Conservation (phyloP, 768 basidiomycete genomes). For the Pilatotrama ljubarskyi region DNA sequence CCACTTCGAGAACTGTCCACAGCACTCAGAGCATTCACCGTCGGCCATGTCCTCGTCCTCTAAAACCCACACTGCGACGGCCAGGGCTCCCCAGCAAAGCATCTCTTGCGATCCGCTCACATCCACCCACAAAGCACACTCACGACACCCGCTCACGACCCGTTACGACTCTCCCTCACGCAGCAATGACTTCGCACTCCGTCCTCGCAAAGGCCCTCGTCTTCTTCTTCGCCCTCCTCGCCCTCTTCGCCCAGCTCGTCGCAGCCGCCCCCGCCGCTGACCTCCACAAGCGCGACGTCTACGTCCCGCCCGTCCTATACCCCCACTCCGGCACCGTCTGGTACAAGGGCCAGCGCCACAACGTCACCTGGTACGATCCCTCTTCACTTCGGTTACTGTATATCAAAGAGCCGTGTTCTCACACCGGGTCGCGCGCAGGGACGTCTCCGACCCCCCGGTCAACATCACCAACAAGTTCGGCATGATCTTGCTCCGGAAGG, state of each 20-base stretch:
- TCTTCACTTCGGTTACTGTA: too few relatives aligned
- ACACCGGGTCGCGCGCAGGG: conserved; percentile 11
- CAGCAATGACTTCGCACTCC: conserved; percentile 6
- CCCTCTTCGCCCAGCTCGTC: background rate
- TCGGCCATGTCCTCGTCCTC: too few relatives aligned
- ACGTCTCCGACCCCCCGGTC: conserved; percentile 35
- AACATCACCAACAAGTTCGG: conserved; percentile 37
- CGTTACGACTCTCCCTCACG: background rate
- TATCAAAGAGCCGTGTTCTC: background rate
- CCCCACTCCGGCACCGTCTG: conserved; percentile 19
- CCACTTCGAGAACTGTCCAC: too few relatives aligned
- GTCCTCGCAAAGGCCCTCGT: conserved; percentile 20
- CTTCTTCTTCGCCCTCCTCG: conserved; percentile 1
- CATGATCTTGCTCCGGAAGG: conserved; percentile 18
- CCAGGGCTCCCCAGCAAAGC: background rate
- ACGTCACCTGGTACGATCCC: conserved; percentile 17
- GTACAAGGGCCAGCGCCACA: conserved; percentile 17
- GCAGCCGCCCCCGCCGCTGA: conserved; percentile 11
- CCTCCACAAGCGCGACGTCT: conserved; percentile 14
- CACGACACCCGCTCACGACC: background rate
- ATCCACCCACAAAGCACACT: background rate
- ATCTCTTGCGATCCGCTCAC: background rate
- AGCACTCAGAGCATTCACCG: too few relatives aligned
- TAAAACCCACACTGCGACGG: background rate
- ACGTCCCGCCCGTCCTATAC: conserved; percentile 10